phyloP scores from a whole-genome alignment of 2,329 filamentous ascomycete genomes.

The Blastomyces gilchristii region DNA sequence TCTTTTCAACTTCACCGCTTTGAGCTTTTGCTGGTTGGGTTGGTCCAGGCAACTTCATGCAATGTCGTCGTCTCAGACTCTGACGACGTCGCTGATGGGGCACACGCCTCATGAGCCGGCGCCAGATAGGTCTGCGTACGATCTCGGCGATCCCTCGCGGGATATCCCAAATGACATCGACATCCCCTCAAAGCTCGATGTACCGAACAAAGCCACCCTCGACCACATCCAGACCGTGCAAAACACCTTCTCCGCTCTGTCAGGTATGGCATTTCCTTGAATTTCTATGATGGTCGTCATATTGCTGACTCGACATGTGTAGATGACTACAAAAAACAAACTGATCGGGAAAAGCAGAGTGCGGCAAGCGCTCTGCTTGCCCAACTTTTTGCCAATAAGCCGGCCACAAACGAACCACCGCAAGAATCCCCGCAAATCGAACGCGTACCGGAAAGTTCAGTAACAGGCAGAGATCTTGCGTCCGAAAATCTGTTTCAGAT shows the following conservation, averaged over 20 bases:
- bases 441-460: not conserved
- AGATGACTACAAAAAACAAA: constrained; percentile 21
- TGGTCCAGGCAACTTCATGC: constrained; percentile 25
- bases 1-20: constrained; percentile 16
- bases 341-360: constrained; percentile 29
- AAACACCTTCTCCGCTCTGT: constrained; percentile 24
- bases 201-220: constrained; percentile 21
- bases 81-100: constrained; percentile 39
- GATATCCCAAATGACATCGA: constrained; percentile 15
- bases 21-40: constrained; percentile 9
- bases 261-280: constrained; percentile 11
- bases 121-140: constrained; percentile 32
- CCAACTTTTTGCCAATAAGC: constrained; percentile 32
- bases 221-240: constrained; percentile 23
- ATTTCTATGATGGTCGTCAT: not conserved
- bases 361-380: constrained; percentile 34
- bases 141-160: constrained; percentile 28
- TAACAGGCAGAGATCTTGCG: not conserved
- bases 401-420: constrained; percentile 9
- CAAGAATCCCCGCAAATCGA: not conserved
- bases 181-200: constrained; percentile 22
- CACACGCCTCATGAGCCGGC: constrained; percentile 35
- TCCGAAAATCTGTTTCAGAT: constrained; percentile 5
- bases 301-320: constrained; percentile 9
- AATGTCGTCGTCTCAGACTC: constrained; percentile 40